Percentiles rank a stretch among this genome's conserved stretches.
phyloP scores from a whole-genome alignment of 2,329 filamentous ascomycete genomes.

The Teratosphaeria gauchensis region DNA sequence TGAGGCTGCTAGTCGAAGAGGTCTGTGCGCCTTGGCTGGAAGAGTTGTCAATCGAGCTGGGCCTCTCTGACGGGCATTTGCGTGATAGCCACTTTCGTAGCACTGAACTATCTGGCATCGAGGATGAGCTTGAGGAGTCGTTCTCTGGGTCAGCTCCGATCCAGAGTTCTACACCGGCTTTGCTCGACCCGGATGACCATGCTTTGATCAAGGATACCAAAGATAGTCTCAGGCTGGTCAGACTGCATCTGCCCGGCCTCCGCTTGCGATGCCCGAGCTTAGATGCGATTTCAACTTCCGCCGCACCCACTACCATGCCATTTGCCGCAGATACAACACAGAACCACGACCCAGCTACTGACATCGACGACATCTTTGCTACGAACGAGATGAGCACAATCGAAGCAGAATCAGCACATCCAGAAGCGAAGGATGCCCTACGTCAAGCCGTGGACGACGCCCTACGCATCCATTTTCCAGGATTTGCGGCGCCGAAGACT shows the following conservation, averaged over 20 bases:
- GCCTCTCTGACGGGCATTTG: conserved; percentile 1
- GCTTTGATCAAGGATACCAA: conserved; percentile 70
- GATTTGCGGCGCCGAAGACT: neutral
- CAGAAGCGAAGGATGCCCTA: neutral
- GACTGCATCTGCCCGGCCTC: conserved; percentile 60
- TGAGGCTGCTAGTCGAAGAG: conserved; percentile 13
- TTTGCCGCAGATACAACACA: neutral
- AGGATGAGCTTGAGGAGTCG: neutral
- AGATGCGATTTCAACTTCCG: neutral
- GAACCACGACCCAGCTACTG: neutral
- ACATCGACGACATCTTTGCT: neutral
- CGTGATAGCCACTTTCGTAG: neutral
- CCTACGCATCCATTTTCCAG: neutral
- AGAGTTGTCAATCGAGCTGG: conserved; percentile 12
- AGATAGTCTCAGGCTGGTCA: conserved; percentile 63
- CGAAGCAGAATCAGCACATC: neutral
- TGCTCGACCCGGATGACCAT: conserved; percentile 50
- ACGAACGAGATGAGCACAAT: neutral
- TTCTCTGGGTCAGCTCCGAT: neutral
- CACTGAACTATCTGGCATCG: neutral
- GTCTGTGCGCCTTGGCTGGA: conserved; percentile 21
- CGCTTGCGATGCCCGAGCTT: neutral
- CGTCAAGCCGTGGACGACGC: neutral
- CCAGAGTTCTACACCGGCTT: conserved; percentile 49
- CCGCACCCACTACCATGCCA: neutral